Conservation (phyloP, 306 rosid species). For the Prunus mira region DNA sequence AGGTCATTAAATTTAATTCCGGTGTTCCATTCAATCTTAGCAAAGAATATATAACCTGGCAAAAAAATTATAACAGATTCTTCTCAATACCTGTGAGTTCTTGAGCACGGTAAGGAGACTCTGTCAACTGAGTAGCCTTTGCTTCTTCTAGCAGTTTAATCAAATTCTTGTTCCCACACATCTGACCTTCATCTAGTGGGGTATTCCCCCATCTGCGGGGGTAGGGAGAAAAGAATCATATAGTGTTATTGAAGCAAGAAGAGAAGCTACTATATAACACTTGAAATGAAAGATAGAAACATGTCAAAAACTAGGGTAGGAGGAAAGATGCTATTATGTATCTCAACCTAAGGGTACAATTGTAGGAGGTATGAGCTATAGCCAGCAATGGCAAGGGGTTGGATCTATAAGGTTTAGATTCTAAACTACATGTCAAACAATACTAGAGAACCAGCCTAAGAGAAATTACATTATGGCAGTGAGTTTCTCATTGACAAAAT, state of each 20-base stretch:
- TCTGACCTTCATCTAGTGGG: slow-evolving; percentile 79
- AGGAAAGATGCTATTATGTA: neutral
- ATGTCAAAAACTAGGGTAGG: neutral
- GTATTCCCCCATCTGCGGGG: slow-evolving; percentile 89
- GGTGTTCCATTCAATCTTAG: too few species aligned
- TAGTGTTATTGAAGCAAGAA: neutral
- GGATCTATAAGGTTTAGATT: neutral
- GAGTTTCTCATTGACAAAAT: neutral
- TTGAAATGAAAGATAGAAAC: neutral
- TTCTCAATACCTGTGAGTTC: slow-evolving; percentile 53
- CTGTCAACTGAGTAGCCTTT: slow-evolving; percentile 58
- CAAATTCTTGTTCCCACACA: slow-evolving; percentile 78
- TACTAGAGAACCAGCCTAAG: neutral
- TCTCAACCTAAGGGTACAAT: neutral
- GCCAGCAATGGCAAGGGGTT: neutral
- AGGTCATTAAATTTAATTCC: too few species aligned
- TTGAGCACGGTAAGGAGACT: slow-evolving; percentile 34
- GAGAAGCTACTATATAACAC: neutral
- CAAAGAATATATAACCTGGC: neutral
- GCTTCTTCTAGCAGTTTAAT: slow-evolving; percentile 77
- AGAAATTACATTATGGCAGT: neutral
- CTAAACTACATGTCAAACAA: neutral
- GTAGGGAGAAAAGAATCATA: neutral
- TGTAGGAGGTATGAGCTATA: neutral
- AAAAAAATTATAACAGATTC: neutral